Base-by-base conservation (phyloP, 257 asterid genomes). In the Leonotis leonurus region DNA sequence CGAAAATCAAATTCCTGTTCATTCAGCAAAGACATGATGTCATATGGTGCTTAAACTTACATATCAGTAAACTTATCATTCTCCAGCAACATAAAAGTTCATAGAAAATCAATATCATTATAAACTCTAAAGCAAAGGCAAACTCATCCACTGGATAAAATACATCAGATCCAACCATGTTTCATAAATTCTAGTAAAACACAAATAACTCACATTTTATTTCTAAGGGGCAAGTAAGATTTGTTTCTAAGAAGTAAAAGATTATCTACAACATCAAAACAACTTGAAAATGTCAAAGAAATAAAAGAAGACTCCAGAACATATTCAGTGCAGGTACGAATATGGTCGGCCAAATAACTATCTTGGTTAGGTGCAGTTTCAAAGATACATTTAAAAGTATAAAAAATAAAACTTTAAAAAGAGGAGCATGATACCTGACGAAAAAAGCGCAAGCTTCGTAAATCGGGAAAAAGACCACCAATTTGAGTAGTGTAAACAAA, bases 1-100 rank as follows among this genome's bases (percentile, higher is more conserved):
- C 95, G 96, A 70, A 90, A 64, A 73, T 93, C 99, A 65, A 90
- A 67, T 68, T 90, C 99, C 99, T 90, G 84, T 57, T 58, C n/a
- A n/a, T n/a, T n/a, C 60, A 69, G 46, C 59, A 55, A 72, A 53
- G 56, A 50, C 6, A 66, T 61, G 37, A 10, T 27, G 56, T 77
- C 55, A 63, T n/a, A 37, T 49, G 56, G 68, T 43, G 26, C 20
- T n/a, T n/a, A n/a, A n/a, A n/a, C n/a, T n/a, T n/a, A n/a, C n/a
- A n/a, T n/a, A 55, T 53, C 17, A 56, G 55, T 26, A 64, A 6
- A 50, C 45, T n/a, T n/a, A n/a, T 65, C 64, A 35, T 12, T 39
- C 56, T 54, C 45, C 12, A 62, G 29, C 64, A 48, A 67, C 39
- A 29, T 10, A 22, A 30, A 43, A 57, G 57, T 32, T 48, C 52